Evolutionary conservation across 345 rosid genomes (phyloP).

Genomic region (Ceriops tagal): DNA sequence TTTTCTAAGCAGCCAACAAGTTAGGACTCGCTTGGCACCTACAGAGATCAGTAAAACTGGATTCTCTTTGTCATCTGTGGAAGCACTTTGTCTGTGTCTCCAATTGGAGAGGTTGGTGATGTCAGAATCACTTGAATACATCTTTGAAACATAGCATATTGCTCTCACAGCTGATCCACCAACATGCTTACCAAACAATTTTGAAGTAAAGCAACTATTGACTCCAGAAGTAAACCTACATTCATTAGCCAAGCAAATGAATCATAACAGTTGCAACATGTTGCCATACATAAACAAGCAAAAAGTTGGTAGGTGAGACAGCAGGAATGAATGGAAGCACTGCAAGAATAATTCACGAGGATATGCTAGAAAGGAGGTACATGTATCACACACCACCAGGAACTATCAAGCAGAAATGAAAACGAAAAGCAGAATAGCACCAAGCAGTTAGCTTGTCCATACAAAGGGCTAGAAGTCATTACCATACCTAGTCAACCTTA

Average conservation of each 20-base stretch:
- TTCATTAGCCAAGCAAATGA: constrained; percentile 13
- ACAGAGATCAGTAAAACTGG: constrained; percentile 76
- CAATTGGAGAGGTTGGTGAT: constrained; percentile 20
- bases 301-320: background rate
- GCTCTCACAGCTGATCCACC: constrained; percentile 98
- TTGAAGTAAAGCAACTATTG: constrained; percentile 68
- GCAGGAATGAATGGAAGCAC: background rate
- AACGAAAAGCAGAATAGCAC: background rate
- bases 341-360: background rate
- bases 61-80: constrained; percentile 32
- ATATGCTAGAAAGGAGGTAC: background rate
- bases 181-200: constrained; percentile 90
- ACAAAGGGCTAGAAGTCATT: background rate
- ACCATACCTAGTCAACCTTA: constrained; percentile 80
- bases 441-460: constrained; percentile 3
- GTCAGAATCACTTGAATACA: constrained; percentile 41
- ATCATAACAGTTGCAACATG: background rate
- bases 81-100: constrained; percentile 18
- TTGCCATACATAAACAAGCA: background rate
- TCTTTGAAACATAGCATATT: constrained; percentile 60
- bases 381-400: background rate
- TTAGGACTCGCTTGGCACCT: constrained; percentile 88
- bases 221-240: constrained; percentile 55
- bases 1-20: constrained; percentile 75
- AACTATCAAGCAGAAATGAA: constrained; percentile 1